Evolutionary conservation across 2,329 filamentous ascomycete genomes (phyloP), one percentile per base, ranked within the genome.

Genomic region (Ambrosiella beaveri): DNA sequence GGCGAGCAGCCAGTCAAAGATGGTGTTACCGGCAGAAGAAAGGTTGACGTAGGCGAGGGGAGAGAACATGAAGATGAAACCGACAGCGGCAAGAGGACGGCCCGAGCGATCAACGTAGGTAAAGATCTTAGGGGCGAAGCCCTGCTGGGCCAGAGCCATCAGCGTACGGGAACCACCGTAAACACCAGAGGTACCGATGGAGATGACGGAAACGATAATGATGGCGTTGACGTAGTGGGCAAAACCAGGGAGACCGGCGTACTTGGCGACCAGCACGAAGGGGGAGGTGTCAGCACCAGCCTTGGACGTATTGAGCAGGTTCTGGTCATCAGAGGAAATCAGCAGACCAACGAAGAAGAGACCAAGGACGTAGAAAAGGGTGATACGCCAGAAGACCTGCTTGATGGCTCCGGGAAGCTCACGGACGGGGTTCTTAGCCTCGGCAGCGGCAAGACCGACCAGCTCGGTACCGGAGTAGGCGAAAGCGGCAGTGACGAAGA

Each of bases 321-420:
- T 67, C 0, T 64, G 53, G 60, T 77, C 74, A 19, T 70, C 66
- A 39, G 71, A 70, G 57, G 69, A 68, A 61, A 76, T 67, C 2
- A 75, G 68, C 12, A 77, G 66, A 7, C 74, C 74, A 54, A 76
- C 70, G 47, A 75, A 73, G 59, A 73, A 73, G n/a, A 76, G 70
- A 45, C 73, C 73, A 0, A 77, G 62, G 44, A 76, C 66, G 62
- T 76, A 77, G 64, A 76, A 76, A 47, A 75, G 66, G n/a, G 72
- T 73, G 62, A 76, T 74, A 65, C 74, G 72, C 74, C 73, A 75
- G 63, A 75, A 76, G 38, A 76, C 85, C 69, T 91, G 86, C 72
- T 89, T 91, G 65, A 89, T 81, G 1, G 88, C 87, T 19, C 81
- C 83, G 0, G 88, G 88, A 0, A 94, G 75, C 0, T 82, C 79